Conservation (phyloP, 1,284 basidiomycete genomes). For the Malassezia pachydermatis region DNA sequence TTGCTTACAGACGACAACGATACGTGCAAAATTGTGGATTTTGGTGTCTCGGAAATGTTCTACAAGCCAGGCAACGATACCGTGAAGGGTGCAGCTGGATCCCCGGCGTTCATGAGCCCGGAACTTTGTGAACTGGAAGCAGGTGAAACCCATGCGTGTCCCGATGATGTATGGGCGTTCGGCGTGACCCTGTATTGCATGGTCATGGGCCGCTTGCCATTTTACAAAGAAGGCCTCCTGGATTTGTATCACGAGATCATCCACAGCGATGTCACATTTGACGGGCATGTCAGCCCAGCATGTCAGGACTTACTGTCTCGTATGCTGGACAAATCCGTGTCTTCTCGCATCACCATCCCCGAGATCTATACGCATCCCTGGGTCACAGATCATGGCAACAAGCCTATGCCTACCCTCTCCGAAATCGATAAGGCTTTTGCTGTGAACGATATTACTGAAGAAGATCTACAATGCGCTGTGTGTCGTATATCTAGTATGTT, state of each 20-base stretch:
- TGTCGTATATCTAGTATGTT: conserved; percentile 43
- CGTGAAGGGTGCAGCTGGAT: conserved; percentile 51
- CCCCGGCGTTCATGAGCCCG: conserved; percentile 56
- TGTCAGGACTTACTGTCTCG: conserved; percentile 26
- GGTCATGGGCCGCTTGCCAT: conserved; percentile 53
- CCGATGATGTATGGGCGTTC: conserved; percentile 55
- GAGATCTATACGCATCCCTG: conserved; percentile 38
- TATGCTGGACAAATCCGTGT: conserved; percentile 37
- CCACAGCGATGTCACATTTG: conserved; percentile 43
- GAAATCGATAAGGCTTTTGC: conserved; percentile 26
- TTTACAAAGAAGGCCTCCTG: conserved; percentile 51
- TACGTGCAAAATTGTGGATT: conserved; percentile 55
- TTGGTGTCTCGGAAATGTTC: conserved; percentile 56
- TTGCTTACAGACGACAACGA: conserved; percentile 51
- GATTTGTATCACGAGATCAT: conserved; percentile 53
- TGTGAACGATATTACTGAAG: conserved; percentile 42
- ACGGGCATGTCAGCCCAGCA: conserved; percentile 24
- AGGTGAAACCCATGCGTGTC: conserved; percentile 49
- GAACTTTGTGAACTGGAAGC: conserved; percentile 48
- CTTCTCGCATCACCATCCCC: conserved; percentile 28
- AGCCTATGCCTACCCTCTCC: conserved; percentile 23
- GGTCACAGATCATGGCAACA: conserved; percentile 23
- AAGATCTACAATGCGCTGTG: conserved; percentile 43
- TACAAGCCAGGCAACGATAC: conserved; percentile 50
- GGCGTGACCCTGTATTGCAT: conserved; percentile 56